These are phyloP conservation scores for Amphicarpaea edgeworthii DNA, from an alignment of 306 rosid species.

Conservation along the genomic window DNA sequence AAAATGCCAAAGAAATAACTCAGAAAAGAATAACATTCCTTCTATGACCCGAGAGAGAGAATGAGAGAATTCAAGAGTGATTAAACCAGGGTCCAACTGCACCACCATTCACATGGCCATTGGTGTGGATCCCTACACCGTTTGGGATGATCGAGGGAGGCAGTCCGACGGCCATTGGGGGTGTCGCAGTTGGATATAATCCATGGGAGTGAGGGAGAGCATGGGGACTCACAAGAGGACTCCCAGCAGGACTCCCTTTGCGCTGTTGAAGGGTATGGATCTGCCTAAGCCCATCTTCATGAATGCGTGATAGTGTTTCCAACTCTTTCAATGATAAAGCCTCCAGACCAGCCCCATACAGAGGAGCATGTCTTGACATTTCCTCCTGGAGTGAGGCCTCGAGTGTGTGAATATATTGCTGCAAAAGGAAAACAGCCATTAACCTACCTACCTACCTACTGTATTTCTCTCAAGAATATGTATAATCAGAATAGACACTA, in stretches of 20 bases:
- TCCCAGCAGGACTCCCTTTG: slow-evolving; percentile 78
- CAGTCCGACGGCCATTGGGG: slow-evolving; percentile 66
- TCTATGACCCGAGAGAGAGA: slow-evolving; percentile 47
- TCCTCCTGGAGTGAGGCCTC: slow-evolving; percentile 96
- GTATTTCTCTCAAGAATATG: not conserved
- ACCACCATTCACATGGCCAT: slow-evolving; percentile 94
- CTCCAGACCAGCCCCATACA: slow-evolving; percentile 95
- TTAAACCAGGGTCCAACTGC: slow-evolving; percentile 96
- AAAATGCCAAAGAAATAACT: slow-evolving; percentile 72
- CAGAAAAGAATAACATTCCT: slow-evolving; percentile 49
- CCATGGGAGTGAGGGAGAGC: slow-evolving; percentile 78
- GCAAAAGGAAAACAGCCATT: slow-evolving; percentile 51
- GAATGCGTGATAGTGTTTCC: slow-evolving; percentile 89
- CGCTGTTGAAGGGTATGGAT: slow-evolving; percentile 92
- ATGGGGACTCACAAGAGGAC: slow-evolving; percentile 86
- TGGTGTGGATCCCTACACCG: slow-evolving; percentile 86
- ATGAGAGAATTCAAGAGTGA: slow-evolving; percentile 73
- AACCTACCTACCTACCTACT: no score
- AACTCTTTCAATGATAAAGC: slow-evolving; percentile 94
- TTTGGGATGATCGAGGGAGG: slow-evolving; percentile 79
- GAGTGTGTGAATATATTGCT: slow-evolving; percentile 96
- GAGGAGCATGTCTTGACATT: slow-evolving; percentile 97
- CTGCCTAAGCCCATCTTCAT: slow-evolving; percentile 96
- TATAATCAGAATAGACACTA: not conserved
- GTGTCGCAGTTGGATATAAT: slow-evolving; percentile 70